Conservation (phyloP, 495 filamentous ascomycete species). For the Neurospora terricola region DNA sequence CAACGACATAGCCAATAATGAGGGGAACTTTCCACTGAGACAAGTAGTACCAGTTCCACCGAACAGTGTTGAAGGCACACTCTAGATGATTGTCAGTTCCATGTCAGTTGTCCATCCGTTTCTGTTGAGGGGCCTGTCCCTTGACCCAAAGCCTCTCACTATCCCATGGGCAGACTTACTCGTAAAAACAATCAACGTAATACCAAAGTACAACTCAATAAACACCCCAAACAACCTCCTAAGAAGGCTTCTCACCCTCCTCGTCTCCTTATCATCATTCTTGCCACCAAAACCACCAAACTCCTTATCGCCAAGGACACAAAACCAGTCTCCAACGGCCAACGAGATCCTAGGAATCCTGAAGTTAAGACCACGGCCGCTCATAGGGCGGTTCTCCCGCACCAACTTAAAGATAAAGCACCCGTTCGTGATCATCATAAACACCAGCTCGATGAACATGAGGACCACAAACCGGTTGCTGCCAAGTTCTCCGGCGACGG, state of each 20-base stretch:
- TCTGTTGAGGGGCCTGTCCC: neutral
- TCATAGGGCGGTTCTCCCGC: neutral
- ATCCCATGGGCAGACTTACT: neutral
- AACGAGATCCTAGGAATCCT: constrained; percentile 1
- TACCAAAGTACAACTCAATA: constrained; percentile 3
- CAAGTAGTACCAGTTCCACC: neutral
- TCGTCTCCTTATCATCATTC: neutral
- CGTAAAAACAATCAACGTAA: neutral
- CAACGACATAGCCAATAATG: neutral
- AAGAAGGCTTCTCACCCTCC: neutral
- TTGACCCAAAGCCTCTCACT: neutral
- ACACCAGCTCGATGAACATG: neutral
- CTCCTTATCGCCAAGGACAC: neutral
- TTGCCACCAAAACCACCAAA: neutral
- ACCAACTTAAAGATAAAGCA: neutral
- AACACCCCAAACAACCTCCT: neutral
- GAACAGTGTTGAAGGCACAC: neutral
- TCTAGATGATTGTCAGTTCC: neutral
- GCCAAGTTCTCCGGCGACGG: neutral
- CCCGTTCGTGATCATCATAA: constrained; percentile 4
- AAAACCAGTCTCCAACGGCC: constrained; percentile 6
- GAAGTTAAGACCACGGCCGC: neutral
- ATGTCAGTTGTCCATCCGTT: neutral
- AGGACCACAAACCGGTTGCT: neutral
- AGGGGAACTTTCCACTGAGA: neutral